These are phyloP conservation scores for Boletus sp. DNA, from an alignment of 1,284 basidiomycete species.

Conservation along the genomic window DNA sequence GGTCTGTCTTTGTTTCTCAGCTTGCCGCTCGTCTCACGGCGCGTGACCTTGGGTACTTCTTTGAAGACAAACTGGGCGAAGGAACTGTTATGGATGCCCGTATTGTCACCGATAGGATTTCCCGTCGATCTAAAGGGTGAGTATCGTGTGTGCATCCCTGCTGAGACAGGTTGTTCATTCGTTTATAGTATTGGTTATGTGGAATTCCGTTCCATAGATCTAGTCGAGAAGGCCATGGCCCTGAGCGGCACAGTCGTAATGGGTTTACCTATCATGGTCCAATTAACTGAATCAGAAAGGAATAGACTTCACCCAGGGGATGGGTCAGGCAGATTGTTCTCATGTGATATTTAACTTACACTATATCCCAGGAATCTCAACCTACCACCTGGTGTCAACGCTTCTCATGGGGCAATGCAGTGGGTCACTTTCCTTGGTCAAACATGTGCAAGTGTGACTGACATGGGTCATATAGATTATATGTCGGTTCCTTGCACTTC, in stretches of 20 bases:
- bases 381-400: slow-evolving; percentile 70
- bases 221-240: slow-evolving; percentile 86
- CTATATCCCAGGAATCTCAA: slow-evolving; percentile 57
- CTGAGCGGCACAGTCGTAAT: slow-evolving; percentile 94
- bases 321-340: slow-evolving; percentile 47
- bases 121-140: slow-evolving; percentile 93
- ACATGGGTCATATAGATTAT: slow-evolving; percentile 59
- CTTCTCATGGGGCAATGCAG: slow-evolving; percentile 75
- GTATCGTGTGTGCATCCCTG: slow-evolving; percentile 20
- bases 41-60: slow-evolving; percentile 95
- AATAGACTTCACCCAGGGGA: slow-evolving; percentile 85
- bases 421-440: slow-evolving; percentile 38
- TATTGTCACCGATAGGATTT: slow-evolving; percentile 91
- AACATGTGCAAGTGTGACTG: slow-evolving; percentile 13
- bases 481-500: slow-evolving; percentile 95
- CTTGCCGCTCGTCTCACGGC: slow-evolving; percentile 93
- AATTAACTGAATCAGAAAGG: slow-evolving; percentile 93
- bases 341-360: slow-evolving; percentile 18
- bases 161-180: slow-evolving; percentile 18
- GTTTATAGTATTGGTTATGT: slow-evolving; percentile 84
- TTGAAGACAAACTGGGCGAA: slow-evolving; percentile 94
- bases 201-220: slow-evolving; percentile 86
- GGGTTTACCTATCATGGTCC: slow-evolving; percentile 95
- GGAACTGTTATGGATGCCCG: slow-evolving; percentile 90
- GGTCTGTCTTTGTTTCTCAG: slow-evolving; percentile 98